Evolutionary conservation across 495 filamentous ascomycete genomes (phyloP), one percentile per base, ranked within the genome.

Genomic region (Penicillium fimorum): DNA sequence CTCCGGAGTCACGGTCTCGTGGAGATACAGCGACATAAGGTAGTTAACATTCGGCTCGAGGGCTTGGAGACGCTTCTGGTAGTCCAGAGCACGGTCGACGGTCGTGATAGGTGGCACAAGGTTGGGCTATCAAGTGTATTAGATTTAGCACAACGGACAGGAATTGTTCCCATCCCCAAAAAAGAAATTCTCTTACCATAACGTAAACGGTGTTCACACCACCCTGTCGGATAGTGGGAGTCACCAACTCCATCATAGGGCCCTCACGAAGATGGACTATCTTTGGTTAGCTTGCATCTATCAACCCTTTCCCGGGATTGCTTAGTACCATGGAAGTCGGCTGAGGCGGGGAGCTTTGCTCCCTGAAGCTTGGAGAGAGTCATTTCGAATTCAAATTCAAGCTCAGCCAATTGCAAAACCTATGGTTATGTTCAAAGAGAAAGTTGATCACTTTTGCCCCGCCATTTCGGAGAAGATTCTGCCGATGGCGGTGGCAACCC

Each of bases 21-120:
- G 86, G 35, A 95, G 83, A 68, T 94, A 97, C 25, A 97, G 79
- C 4, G 90, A 88, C 92, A 97, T 96, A 53, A 96, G 82, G 66
- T 84, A 96, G 53, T 81, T 85, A 42, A 96, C 86, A 35, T 82
- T 79, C 0, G 87, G 86, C 47, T 87, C 88, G 60, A 92, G 75
- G 49, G 80, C 76, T 60, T 81, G 73, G 47, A 97, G 80, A 9
- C 77, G 76, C 49, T 78, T 71, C 60, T 87, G 80, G 75, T 96
- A 97, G 50, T 86, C 83, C 17, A 96, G 73, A 27, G 89, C 91
- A 67, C 86, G 82, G 53, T 80, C 74, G 41, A 92, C 86, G 15
- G 83, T 89, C 4, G 85, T 88, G 54, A 94, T 79, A 15, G 89
- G 91, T 12, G 93, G 92, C 20, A 81, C 76, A 48, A 89, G 75